Evolutionary conservation across 176 grass and related monocot genomes (phyloP).

Genomic region (Oryza australiensis): DNA sequence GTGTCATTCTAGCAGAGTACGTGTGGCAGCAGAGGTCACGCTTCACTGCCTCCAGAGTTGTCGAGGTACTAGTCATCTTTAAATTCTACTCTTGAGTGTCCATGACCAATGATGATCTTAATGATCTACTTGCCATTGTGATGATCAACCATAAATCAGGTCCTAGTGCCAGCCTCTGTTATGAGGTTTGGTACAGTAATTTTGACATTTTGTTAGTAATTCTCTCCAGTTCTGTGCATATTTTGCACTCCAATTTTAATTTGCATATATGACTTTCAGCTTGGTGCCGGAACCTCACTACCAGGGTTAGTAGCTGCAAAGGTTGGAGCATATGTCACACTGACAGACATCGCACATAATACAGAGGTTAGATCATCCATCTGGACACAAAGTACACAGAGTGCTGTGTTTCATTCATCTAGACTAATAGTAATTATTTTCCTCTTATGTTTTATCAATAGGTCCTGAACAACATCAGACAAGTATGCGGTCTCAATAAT

Average conservation of each 20-base stretch:
- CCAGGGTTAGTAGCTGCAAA: slow-evolving; percentile 84
- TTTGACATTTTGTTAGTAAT: not conserved
- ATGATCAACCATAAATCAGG: not conserved
- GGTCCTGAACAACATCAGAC: slow-evolving; percentile 77
- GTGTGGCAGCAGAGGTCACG: slow-evolving; percentile 73
- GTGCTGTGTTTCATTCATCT: not conserved
- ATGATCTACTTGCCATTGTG: not conserved
- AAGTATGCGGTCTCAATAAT: slow-evolving; percentile 56
- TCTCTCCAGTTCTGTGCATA: not conserved
- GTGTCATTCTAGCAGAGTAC: slow-evolving; percentile 76
- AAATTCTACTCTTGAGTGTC: not conserved
- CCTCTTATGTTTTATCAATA: slow-evolving; percentile 28
- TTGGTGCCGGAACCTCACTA: slow-evolving; percentile 75
- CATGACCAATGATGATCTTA: not conserved
- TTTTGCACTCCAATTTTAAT: slow-evolving; percentile 7
- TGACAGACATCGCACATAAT: slow-evolving; percentile 69
- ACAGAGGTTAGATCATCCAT: slow-evolving; percentile 41
- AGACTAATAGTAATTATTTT: not conserved
- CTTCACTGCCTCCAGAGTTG: slow-evolving; percentile 51
- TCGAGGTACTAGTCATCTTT: slow-evolving; percentile 49
- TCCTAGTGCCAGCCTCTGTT: too few relatives aligned
- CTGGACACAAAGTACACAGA: not conserved
- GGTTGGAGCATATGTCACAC: slow-evolving; percentile 63
- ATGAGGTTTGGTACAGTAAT: not conserved
- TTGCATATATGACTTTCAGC: slow-evolving; percentile 16